Evolutionary conservation across 768 basidiomycete species (phyloP).

Genomic region (Hygrophoropsis aurantiaca): DNA sequence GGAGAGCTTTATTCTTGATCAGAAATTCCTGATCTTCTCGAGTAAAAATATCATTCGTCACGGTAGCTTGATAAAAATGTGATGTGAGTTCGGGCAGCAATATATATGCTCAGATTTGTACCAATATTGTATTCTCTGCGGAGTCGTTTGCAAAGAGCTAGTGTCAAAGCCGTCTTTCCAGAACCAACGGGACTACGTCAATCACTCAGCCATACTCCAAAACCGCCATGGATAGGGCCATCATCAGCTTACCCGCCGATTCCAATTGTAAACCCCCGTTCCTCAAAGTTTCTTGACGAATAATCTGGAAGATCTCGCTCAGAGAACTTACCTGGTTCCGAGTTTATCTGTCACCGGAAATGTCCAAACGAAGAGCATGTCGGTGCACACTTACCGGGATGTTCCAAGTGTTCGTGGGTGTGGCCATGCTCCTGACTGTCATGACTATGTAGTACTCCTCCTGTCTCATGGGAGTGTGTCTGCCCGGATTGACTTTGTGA

Average conservation of each 20-base stretch:
- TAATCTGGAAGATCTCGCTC: slow-evolving; percentile 95
- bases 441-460: slow-evolving; percentile 42
- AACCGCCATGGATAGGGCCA: not conserved
- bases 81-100: too few species aligned
- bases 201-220: not conserved
- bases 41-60: slow-evolving; percentile 99
- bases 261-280: slow-evolving; percentile 95
- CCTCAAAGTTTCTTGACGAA: slow-evolving; percentile 77
- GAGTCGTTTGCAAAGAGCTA: slow-evolving; percentile 82
- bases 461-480: slow-evolving; percentile 53
- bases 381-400: slow-evolving; percentile 60
- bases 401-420: slow-evolving; percentile 89
- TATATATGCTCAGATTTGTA: slow-evolving; percentile 27
- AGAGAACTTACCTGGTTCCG: slow-evolving; percentile 73
- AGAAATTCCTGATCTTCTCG: slow-evolving; percentile 97
- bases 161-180: slow-evolving; percentile 92
- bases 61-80: slow-evolving; percentile 69
- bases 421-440: slow-evolving; percentile 84
- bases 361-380: not conserved
- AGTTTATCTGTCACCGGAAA: not conserved
- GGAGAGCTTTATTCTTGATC: slow-evolving; percentile 88
- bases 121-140: slow-evolving; percentile 90
- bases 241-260: slow-evolving; percentile 80
- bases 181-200: slow-evolving; percentile 87
- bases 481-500: slow-evolving; percentile 29